Evolutionary conservation across 2,329 filamentous ascomycete genomes (phyloP).

Genomic region (Fusarium gaditjirri): DNA sequence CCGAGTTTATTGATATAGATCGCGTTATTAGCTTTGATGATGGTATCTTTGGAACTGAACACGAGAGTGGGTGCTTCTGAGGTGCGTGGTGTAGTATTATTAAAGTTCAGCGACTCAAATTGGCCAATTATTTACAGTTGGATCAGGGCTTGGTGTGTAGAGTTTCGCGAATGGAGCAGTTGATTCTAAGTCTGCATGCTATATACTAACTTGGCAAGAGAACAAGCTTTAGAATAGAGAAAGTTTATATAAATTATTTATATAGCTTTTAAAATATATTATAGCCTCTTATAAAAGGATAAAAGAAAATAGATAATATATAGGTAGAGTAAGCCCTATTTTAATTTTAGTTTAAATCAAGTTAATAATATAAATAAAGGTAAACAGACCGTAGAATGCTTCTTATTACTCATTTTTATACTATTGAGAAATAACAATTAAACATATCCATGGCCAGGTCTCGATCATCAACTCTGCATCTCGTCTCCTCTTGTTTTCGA

Average conservation of each 20-base stretch:
- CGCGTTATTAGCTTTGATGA: not conserved
- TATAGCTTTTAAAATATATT: too few species aligned
- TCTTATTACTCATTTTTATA: not conserved
- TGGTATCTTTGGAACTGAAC: not conserved
- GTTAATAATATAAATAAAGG: too few species aligned
- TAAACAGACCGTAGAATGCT: not conserved
- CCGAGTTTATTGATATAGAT: not conserved
- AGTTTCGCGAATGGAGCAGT: not conserved
- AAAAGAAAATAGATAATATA: too few species aligned
- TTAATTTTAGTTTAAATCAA: too few species aligned
- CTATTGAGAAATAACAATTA: conserved; percentile 5
- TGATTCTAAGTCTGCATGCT: not conserved
- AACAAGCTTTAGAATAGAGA: too few species aligned
- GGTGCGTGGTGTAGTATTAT: not conserved
- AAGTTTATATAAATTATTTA: too few species aligned
- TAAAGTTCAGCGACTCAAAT: not conserved
- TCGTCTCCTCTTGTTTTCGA: not conserved
- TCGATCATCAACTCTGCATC: not conserved
- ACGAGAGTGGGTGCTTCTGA: not conserved
- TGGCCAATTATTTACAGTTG: not conserved
- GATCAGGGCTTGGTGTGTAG: not conserved
- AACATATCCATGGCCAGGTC: conserved; percentile 8
- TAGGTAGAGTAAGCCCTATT: too few species aligned
- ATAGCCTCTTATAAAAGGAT: too few species aligned
- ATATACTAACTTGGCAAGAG: too few species aligned